Evolutionary conservation across 192 early-diverging fungal species (phyloP), one percentile per base, ranked within the genome.

Genomic region (Coemansia nantahalensis): DNA sequence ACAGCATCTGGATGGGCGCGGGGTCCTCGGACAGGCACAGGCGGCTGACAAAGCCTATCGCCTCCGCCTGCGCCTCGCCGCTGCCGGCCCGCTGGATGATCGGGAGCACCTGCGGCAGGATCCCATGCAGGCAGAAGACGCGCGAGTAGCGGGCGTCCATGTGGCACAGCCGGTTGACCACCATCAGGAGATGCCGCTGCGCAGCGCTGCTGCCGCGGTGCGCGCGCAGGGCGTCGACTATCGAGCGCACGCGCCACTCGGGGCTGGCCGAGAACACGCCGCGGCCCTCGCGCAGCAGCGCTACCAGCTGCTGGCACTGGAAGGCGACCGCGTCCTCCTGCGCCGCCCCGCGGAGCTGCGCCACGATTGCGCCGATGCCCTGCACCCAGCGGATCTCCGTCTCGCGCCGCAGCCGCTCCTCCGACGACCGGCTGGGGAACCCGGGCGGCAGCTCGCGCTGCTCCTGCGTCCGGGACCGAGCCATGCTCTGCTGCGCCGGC

Each of bases 321-420:
- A 59, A 60, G 2, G 65, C 44, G 6, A 68, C 46, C 1, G 56
- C 39, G n/a, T 77, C 66, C 32, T 77, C 73, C 32, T 59, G 61
- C 2, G 45, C 44, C 11, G 49, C 35, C n/a, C 34, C 51, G 26
- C 66, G 73, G 44, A 77, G 31, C 40, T 62, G 38, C 2, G 57
- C 33, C 38, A 77, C 53, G 17, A 57, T 61, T 6, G 47, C 65
- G 36, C 55, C 66, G 39, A 77, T 59, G 33, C 69, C 73, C 43
- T 69, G 62, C 11, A 77, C 58, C 73, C 73, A 77, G 8, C 62
- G 59, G 33, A 77, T 63, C 39, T 77, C 73, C 0, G 73, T 69
- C 55, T 77, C 73, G 39, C 73, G 65, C 32, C 65, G 73, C 50
- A 77, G 54, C 19, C 65, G 56, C 43, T 77, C 66, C 53, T 77